A percentile compares a stretch with the other conserved stretches of the same genome.
Conservation (phyloP, 495 filamentous ascomycete species). For the Neurospora sp. region DNA sequence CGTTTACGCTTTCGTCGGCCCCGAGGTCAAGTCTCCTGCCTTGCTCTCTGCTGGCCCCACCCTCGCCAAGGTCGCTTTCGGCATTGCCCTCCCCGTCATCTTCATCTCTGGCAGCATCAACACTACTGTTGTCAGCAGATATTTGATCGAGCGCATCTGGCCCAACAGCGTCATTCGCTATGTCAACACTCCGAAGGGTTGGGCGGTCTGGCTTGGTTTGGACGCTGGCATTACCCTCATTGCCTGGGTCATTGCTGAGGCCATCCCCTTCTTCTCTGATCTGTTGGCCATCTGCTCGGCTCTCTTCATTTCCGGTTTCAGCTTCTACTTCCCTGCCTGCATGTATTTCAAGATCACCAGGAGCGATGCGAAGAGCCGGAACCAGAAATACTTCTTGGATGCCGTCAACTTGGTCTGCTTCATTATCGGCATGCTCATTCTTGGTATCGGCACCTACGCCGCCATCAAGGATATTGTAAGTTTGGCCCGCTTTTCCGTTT, state of each 20-base stretch:
- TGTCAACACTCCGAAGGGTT: conserved; percentile 50
- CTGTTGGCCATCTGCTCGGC: conserved; percentile 52
- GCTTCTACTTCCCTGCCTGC: conserved; percentile 52
- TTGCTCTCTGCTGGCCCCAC: conserved; percentile 51
- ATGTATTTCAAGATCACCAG: conserved; percentile 58
- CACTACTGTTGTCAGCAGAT: conserved; percentile 48
- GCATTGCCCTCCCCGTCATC: conserved; percentile 71
- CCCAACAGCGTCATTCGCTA: conserved; percentile 42
- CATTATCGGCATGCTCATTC: conserved; percentile 43
- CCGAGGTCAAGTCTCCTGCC: conserved; percentile 56
- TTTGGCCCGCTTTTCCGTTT: conserved; percentile 4
- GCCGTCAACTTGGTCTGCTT: conserved; percentile 42
- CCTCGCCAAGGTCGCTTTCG: conserved; percentile 65
- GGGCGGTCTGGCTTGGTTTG: conserved; percentile 50
- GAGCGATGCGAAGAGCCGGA: conserved; percentile 37
- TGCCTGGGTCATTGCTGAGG: conserved; percentile 62
- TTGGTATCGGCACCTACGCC: conserved; percentile 50
- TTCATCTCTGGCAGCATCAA: conserved; percentile 59
- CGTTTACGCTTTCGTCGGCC: conserved; percentile 67
- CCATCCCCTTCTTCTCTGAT: conserved; percentile 63
- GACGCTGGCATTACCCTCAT: conserved; percentile 49
- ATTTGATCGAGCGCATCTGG: conserved; percentile 56
- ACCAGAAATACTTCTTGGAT: conserved; percentile 36
- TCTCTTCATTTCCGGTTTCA: conserved; percentile 54
- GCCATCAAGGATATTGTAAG: conserved; percentile 46